These are phyloP conservation scores for Cytospora piceicola DNA, from an alignment of 2,329 filamentous ascomycete species.

Conservation along the genomic window DNA sequence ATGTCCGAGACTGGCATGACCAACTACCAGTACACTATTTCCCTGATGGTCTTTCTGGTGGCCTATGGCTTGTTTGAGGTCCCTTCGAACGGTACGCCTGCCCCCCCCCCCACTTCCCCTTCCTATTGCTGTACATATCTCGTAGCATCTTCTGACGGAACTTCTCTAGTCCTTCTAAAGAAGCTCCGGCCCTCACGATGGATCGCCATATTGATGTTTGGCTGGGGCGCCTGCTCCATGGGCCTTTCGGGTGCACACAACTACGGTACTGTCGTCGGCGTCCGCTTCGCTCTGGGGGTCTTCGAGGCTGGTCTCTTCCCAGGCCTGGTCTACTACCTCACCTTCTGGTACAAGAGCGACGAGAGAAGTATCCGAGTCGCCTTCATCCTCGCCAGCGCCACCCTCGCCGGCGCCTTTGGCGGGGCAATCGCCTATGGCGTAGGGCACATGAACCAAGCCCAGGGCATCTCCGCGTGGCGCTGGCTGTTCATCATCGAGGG, in stretches of 20 bases:
- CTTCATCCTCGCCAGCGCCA: constrained; percentile 69
- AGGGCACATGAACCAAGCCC: constrained; percentile 67
- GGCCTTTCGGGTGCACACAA: constrained; percentile 66
- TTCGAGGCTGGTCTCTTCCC: constrained; percentile 72
- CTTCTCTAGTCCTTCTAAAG: constrained; percentile 54
- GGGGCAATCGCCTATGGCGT: constrained; percentile 73
- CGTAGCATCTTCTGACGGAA: not conserved
- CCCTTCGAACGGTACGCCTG: constrained; percentile 56
- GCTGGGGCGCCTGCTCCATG: constrained; percentile 70
- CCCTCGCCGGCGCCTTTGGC: constrained; percentile 71
- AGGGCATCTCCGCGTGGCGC: constrained; percentile 63
- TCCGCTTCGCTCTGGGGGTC: constrained; percentile 67
- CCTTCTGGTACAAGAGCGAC: constrained; percentile 71
- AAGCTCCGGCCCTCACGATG: constrained; percentile 63
- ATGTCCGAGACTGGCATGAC: constrained; percentile 64
- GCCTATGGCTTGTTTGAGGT: constrained; percentile 63
- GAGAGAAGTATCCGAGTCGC: constrained; percentile 72
- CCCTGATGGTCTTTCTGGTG: constrained; percentile 62
- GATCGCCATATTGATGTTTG: constrained; percentile 65
- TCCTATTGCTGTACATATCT: not conserved
- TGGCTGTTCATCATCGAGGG: constrained; percentile 64
- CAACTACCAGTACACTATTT: constrained; percentile 58
- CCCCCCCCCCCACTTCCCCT: too few species aligned
- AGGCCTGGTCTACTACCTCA: constrained; percentile 59
- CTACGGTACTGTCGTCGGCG: constrained; percentile 64